Conservation (phyloP, 1,284 basidiomycete species). For the Cutaneotrichosporon sp. region DNA sequence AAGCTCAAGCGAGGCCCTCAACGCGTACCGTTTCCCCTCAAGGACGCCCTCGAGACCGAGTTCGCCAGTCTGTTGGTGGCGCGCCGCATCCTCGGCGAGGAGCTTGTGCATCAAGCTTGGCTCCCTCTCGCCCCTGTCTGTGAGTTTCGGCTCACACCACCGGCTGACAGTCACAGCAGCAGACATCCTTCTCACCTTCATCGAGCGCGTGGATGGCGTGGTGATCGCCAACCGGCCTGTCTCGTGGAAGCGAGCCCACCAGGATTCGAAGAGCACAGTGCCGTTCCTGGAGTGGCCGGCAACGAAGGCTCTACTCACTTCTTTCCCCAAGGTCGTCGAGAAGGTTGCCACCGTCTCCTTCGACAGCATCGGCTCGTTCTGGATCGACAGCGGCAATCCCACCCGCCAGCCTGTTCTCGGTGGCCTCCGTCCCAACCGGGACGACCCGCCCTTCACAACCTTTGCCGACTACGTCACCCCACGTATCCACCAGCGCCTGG, state of each 20-base stretch:
- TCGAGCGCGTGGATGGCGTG: neutral
- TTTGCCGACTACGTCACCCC: neutral
- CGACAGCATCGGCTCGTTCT: neutral
- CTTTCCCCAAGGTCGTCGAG: neutral
- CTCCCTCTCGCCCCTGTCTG: neutral
- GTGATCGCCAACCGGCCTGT: no score
- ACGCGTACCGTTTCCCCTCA: neutral
- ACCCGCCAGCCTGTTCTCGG: no score
- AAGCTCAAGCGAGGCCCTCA: neutral
- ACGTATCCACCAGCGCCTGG: neutral
- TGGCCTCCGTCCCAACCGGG: neutral
- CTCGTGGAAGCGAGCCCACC: no score
- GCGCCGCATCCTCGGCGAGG: neutral
- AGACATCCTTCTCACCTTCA: neutral
- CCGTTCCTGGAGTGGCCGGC: no score
- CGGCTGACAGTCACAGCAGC: neutral
- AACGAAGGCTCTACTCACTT: neutral
- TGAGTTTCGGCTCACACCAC: no score
- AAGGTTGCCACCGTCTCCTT: neutral
- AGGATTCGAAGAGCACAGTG: no score
- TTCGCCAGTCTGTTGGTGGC: neutral
- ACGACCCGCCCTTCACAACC: neutral
- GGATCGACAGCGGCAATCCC: neutral
- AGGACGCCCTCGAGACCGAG: neutral
- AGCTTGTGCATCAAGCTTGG: neutral